phyloP scores from a whole-genome alignment of 2,329 filamentous ascomycete genomes.

The Ustilaginoidea virens region DNA sequence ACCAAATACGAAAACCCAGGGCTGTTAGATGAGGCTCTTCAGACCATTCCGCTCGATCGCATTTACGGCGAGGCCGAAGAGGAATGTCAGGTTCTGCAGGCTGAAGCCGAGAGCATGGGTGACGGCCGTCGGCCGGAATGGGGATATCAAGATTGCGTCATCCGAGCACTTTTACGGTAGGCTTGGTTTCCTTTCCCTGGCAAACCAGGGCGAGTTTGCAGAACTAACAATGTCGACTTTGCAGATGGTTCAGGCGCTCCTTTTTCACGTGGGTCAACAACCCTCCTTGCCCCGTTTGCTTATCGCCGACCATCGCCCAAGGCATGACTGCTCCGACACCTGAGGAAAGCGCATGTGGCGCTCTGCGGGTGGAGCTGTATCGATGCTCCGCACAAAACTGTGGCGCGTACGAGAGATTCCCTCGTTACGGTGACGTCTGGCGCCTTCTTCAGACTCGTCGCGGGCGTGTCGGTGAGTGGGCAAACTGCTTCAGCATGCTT shows the following conservation, averaged over 20 bases:
- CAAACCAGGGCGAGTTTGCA: too few relatives aligned
- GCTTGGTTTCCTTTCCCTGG: background rate
- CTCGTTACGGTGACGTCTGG: constrained; percentile 91
- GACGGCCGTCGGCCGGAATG: constrained; percentile 69
- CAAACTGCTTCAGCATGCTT: constrained; percentile 97
- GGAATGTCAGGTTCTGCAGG: constrained; percentile 74
- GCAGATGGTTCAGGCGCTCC: constrained; percentile 74
- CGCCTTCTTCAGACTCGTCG: constrained; percentile 72
- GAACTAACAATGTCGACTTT: constrained; percentile 8
- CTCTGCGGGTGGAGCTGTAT: constrained; percentile 78
- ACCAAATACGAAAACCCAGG: constrained; percentile 95
- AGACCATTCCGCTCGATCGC: constrained; percentile 72
- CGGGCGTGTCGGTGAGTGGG: constrained; percentile 89
- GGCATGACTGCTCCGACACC: constrained; percentile 75
- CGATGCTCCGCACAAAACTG: constrained; percentile 66
- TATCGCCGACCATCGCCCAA: constrained; percentile 66
- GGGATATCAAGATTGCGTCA: constrained; percentile 96
- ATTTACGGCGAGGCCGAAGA: constrained; percentile 93
- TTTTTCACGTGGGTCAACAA: constrained; percentile 98
- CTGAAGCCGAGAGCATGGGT: constrained; percentile 76
- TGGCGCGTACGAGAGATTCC: constrained; percentile 72
- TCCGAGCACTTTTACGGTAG: constrained; percentile 70
- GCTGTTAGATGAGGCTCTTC: constrained; percentile 78
- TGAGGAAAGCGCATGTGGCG: constrained; percentile 80
- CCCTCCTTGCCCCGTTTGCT: constrained; percentile 68